phyloP scores from a whole-genome alignment of 176 grass and related monocot genomes.

The maize (Zea mays) region Zm-B73-REFERENCE-NAM-5.0 NC_050096.1:210134501-210135000 shows the following conservation, averaged over 20 bases:
- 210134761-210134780: slow-evolving; percentile 72
- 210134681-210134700: slow-evolving; percentile 22
- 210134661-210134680: slow-evolving; percentile 24
- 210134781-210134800: slow-evolving; percentile 69
- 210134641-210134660: slow-evolving; percentile 39
- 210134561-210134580: slow-evolving; percentile 29
- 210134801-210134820: slow-evolving; percentile 85
- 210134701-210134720: slow-evolving; percentile 37
- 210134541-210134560: slow-evolving; percentile 17
- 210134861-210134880: slow-evolving; percentile 77
- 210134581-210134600: slow-evolving; percentile 86
- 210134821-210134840: slow-evolving; percentile 61
- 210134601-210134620: slow-evolving; percentile 76
- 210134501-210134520: background rate
- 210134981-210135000: slow-evolving; percentile 84
- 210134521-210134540: background rate
- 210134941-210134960: slow-evolving; percentile 83
- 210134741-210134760: slow-evolving; percentile 74
- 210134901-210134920: slow-evolving; percentile 43
- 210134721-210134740: slow-evolving; percentile 51
- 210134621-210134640: slow-evolving; percentile 86
- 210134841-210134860: slow-evolving; percentile 76
- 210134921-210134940: slow-evolving; percentile 59
- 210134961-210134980: slow-evolving; percentile 78
- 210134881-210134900: slow-evolving; percentile 49